These are phyloP conservation scores for Jaltomata sinuosa DNA, from an alignment of 257 asterid species.

Conservation along the genomic window DNA sequence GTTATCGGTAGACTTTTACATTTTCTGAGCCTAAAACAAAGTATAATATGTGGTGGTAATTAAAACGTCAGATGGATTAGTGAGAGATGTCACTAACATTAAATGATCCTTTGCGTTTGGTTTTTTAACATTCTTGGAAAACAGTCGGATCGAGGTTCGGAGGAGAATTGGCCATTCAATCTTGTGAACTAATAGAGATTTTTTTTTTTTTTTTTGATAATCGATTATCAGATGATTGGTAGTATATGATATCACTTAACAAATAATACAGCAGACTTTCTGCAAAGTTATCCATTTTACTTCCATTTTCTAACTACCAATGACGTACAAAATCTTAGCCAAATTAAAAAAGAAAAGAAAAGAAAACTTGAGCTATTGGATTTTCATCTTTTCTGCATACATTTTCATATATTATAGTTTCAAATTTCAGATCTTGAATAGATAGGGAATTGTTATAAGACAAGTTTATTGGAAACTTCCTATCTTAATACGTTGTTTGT, in stretches of 20 bases:
- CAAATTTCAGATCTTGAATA: background rate
- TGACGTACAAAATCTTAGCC: background rate
- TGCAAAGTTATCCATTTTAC: background rate
- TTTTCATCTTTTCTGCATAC: background rate
- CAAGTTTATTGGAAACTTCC: background rate
- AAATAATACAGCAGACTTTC: background rate
- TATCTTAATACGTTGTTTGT: background rate
- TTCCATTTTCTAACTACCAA: background rate
- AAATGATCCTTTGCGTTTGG: background rate
- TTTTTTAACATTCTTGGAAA: background rate
- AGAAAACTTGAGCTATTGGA: background rate
- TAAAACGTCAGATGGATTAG: background rate
- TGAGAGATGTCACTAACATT: background rate
- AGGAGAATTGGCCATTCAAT: no score
- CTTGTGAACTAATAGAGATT: no score
- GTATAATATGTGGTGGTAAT: background rate
- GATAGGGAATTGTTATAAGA: background rate
- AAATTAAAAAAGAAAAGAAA: background rate
- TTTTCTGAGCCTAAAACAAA: background rate
- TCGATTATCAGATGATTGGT: no score
- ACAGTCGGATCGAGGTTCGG: no score
- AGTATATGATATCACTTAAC: background rate
- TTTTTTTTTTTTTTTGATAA: no score
- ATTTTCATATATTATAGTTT: background rate
- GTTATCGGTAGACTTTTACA: background rate